Conservation (phyloP, 2,329 filamentous ascomycete genomes). For the Sphaerostilbella broomeana region DNA sequence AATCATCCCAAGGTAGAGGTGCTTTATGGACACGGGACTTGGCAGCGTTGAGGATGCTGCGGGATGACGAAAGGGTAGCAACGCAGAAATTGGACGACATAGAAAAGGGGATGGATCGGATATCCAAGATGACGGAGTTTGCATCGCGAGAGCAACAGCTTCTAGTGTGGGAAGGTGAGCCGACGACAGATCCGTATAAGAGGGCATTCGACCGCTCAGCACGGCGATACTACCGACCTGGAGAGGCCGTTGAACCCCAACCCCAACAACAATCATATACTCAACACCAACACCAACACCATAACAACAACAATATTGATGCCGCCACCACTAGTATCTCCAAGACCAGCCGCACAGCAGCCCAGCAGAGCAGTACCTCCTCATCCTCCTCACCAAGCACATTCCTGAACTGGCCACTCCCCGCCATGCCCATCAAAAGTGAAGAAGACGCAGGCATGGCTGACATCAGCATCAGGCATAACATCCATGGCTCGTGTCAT, state of each 20-base stretch:
- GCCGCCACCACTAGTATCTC: background rate
- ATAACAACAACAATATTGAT: background rate
- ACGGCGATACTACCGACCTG: background rate
- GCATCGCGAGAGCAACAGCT: background rate
- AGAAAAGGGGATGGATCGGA: background rate
- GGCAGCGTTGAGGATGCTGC: background rate
- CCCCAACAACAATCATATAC: background rate
- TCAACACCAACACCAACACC: background rate
- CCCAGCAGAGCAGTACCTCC: too few relatives aligned
- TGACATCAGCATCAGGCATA: background rate
- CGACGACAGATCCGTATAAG: background rate
- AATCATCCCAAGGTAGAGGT: background rate
- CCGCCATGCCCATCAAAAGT: background rate
- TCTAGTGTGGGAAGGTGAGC: background rate
- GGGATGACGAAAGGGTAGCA: background rate
- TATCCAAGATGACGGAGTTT: background rate
- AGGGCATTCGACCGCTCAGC: background rate
- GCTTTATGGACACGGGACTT: slow-evolving; percentile 3
- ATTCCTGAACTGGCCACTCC: slow-evolving; percentile 7
- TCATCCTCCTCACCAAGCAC: background rate
- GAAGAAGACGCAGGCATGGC: background rate
- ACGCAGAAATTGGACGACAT: background rate
- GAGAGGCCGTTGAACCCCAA: background rate
- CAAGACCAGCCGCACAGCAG: too few relatives aligned
- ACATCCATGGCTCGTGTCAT: too few relatives aligned